Conservation (phyloP, 2,329 filamentous ascomycete genomes). For the Leptographium radiaticola region DNA sequence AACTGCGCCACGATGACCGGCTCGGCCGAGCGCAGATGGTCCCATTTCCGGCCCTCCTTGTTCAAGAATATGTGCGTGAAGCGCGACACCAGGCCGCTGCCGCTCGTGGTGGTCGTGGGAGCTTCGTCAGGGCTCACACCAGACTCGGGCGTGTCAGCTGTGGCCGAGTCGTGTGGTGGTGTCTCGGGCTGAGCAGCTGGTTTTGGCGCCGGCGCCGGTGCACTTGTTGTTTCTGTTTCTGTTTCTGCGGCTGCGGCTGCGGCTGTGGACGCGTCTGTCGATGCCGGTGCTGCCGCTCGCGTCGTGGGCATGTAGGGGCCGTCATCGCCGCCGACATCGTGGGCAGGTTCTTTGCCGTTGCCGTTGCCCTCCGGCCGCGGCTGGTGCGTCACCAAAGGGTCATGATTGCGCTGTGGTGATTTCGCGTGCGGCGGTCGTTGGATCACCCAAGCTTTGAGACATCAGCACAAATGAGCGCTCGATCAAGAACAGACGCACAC, state of each 20-base stretch:
- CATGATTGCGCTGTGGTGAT: slow-evolving; percentile 13
- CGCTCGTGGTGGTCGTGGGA: not conserved
- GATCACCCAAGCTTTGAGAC: slow-evolving; percentile 11
- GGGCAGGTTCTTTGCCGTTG: not conserved
- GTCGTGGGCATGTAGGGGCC: not conserved
- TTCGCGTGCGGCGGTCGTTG: slow-evolving; percentile 10
- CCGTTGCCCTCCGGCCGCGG: not conserved
- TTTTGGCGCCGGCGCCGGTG: too few relatives aligned
- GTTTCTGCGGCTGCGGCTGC: not conserved
- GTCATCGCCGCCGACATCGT: not conserved
- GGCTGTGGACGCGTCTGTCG: not conserved
- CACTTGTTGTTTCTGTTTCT: too few relatives aligned
- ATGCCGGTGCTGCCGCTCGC: not conserved
- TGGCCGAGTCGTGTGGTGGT: not conserved
- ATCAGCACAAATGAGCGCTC: not conserved
- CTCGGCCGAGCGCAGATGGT: slow-evolving; percentile 44
- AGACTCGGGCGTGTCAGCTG: not conserved
- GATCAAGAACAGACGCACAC: not conserved
- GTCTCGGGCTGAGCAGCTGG: not conserved
- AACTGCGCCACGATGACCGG: slow-evolving; percentile 40
- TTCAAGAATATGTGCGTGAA: slow-evolving; percentile 32
- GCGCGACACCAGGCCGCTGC: not conserved
- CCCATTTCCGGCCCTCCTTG: slow-evolving; percentile 39
- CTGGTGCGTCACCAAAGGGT: slow-evolving; percentile 7
- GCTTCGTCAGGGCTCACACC: not conserved